Base-by-base conservation (phyloP, 2,329 filamentous ascomycete genomes). In the Aspergillus ibericus region DNA sequence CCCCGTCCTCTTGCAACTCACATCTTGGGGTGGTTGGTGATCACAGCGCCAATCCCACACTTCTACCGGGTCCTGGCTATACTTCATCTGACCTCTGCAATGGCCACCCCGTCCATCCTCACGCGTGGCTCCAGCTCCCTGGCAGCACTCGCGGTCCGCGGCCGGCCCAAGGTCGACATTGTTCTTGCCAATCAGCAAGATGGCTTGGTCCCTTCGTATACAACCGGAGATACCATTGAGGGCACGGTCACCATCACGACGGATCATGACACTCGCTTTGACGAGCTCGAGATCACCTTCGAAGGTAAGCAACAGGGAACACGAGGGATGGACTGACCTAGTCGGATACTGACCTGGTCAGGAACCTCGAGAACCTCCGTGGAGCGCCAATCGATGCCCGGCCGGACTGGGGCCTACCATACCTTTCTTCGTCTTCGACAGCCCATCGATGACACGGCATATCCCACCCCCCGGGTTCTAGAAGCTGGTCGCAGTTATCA, bases 351-450 rank as follows among this genome's bases (percentile, higher is more conserved):
- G n/a, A 63, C 57, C 12, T 6, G 13, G 13, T 25, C 42, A 83
- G 82, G 84, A 42, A 78, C 77, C 4, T 78, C 79, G 29, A 77
- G 78, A 59, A 83, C 82, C 3, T 80, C 75, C 25, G 80, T 88
- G 27, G 85, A 88, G 66, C 81, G 81, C 3, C 76, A 83, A 4
- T 78, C 83, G 32, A 77, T 84, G 52, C 79, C 81, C 16, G 82
- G 81, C 46, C 80, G 81, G 15, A 81, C 81, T 18, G 82, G 84
- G 61, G 83, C 84, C 20, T 79, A 77, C 49, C 85, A 88, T 59
- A 81, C 80, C 16, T 89, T 89, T 65, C 74, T 89, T 35, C 85
- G 83, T 59, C 78, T 89, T 27, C 79, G 78, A 58, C 86, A 88
- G 68, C 87, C 87, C 3, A 81, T 87, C 35, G 70, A 82, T 42